phyloP scores from a whole-genome alignment of 2,329 filamentous ascomycete species.

The Lachnellula hyalina region DNA sequence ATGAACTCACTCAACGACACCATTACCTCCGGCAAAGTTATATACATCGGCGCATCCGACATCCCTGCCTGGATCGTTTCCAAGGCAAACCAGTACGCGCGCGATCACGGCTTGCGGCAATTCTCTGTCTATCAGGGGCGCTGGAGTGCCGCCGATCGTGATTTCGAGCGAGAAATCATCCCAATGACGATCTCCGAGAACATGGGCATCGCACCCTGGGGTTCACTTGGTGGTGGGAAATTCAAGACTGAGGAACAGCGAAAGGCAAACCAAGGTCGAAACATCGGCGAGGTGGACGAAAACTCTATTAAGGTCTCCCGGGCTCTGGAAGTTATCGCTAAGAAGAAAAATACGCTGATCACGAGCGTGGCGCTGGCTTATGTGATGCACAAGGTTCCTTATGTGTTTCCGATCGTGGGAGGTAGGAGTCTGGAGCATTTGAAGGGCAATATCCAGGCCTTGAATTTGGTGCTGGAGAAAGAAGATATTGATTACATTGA shows the following conservation, averaged over 20 bases:
- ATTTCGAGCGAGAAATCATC: conserved; percentile 56
- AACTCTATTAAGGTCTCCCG: conserved; percentile 44
- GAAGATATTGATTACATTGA: conserved; percentile 52
- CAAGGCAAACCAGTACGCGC: conserved; percentile 60
- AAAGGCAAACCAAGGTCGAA: conserved; percentile 34
- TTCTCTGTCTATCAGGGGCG: conserved; percentile 65
- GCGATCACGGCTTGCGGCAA: conserved; percentile 58
- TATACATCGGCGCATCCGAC: conserved; percentile 62
- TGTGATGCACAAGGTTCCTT: conserved; percentile 49
- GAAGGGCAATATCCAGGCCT: conserved; percentile 48
- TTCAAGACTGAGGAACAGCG: conserved; percentile 38
- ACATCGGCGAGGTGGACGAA: conserved; percentile 22
- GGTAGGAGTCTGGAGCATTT: conserved; percentile 53
- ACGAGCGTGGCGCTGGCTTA: conserved; percentile 53
- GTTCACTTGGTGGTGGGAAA: conserved; percentile 41
- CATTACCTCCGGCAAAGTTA: conserved; percentile 54
- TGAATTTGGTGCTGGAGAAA: conserved; percentile 44
- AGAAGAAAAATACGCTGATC: conserved; percentile 45
- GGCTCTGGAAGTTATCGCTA: conserved; percentile 53
- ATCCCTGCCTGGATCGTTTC: conserved; percentile 64
- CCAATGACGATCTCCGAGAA: conserved; percentile 52
- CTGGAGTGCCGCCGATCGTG: conserved; percentile 55
- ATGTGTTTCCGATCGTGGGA: conserved; percentile 54
- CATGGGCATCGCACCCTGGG: conserved; percentile 52
- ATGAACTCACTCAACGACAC: conserved; percentile 61